Evolutionary conservation across 192 early-diverging fungal species (phyloP), one percentile per base, ranked within the genome.

Genomic region (Entophlyctis helioformis): DNA sequence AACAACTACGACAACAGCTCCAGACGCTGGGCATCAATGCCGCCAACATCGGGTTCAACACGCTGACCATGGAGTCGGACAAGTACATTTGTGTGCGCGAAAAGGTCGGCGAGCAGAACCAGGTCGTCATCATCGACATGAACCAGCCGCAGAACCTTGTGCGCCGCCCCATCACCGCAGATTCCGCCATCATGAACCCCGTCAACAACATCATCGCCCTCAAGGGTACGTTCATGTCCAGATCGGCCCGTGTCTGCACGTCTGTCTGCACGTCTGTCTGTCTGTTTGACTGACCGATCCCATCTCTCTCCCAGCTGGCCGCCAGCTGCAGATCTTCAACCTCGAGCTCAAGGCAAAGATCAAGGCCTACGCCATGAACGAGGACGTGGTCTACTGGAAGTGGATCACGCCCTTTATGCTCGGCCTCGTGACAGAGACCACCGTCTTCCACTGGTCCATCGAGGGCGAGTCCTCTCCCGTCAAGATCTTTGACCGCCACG

Each of bases 161-260:
- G 44, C 82, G 90, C 39, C 68, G 91, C 53, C 87, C 87, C 39
- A 98, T 98, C 59, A 85, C 91, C 39, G 95, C 95, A 9, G 95
- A 98, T 56, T 89, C 90, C 15, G 93, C 88, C 32, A 92, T 98
- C 56, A 98, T 98, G 95, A 89, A 96, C 59, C 95, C 92, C 10
- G 77, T 78, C 31, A 72, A 74, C 55, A 89, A 89, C 59, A 84
- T 95, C 52, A 89, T 98, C 52, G 95, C 95, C 4, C 71, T 98
- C 42, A 98, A 98, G 80, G 78, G 86, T 91, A 61, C 20, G 35
- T 40, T 9, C 39, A n/a, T n/a, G n/a, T 11, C 10, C 10, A 22
- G n/a, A n/a, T n/a, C n/a, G n/a, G n/a, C n/a, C n/a, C n/a, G n/a
- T n/a, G n/a, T n/a, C n/a, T n/a, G n/a, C n/a, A n/a, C n/a, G 19